Percentiles rank a stretch among this genome's conserved stretches.
These are phyloP conservation scores for Ogataea populi-albae DNA, from an alignment of 805 yeast species.

Conservation along the genomic window DNA sequence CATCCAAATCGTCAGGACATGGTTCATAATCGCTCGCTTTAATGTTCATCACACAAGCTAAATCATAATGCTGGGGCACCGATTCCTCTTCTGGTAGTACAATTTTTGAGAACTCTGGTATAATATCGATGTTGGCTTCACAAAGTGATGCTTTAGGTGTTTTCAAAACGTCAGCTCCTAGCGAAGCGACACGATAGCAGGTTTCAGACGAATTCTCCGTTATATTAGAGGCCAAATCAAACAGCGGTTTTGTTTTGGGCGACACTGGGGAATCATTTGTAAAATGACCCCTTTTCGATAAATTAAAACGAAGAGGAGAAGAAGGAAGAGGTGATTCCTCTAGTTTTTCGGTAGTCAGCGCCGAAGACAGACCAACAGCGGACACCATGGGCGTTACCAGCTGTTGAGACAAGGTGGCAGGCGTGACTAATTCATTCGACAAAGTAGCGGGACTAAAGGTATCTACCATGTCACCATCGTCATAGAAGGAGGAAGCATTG, in stretches of 20 bases:
- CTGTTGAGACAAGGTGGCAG: conserved; percentile 10
- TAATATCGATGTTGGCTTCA: conserved; percentile 24
- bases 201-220: not conserved
- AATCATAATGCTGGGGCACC: conserved; percentile 18
- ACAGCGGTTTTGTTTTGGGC: conserved; percentile 13
- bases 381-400: conserved; percentile 7
- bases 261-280: conserved; percentile 8
- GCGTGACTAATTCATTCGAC: conserved; percentile 7
- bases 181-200: not conserved
- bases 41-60: conserved; percentile 25
- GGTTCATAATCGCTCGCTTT: conserved; percentile 27
- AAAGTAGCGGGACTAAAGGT: conserved; percentile 5
- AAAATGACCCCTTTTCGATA: not conserved
- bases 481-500: not conserved
- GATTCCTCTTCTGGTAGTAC: conserved; percentile 11
- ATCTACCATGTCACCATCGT: not conserved
- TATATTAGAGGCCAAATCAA: conserved; percentile 11
- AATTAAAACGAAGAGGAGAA: not conserved
- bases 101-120: conserved; percentile 28
- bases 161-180: not conserved
- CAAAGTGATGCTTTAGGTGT: conserved; percentile 8
- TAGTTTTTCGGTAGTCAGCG: not conserved
- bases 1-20: conserved; percentile 16
- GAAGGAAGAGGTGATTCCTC: not conserved
- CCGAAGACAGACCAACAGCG: conserved; percentile 10